Percentiles rank a stretch among this genome's conserved stretches.
Conservation (phyloP, 2,329 filamentous ascomycete genomes). For the Paracamarosporium sp. region DNA sequence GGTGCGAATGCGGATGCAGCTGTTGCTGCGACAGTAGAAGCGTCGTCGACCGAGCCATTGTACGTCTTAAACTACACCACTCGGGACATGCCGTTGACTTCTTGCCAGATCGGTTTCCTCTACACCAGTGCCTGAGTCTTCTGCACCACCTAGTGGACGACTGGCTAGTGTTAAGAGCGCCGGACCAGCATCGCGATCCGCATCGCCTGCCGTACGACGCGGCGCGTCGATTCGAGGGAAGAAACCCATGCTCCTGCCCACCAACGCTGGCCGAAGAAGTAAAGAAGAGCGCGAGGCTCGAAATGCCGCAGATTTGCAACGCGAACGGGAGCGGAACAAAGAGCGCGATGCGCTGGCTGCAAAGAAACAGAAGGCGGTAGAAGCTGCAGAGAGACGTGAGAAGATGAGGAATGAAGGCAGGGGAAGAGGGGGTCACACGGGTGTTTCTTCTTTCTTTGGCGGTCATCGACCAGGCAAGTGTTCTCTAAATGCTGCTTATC, state of each 20-base stretch:
- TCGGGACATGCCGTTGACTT: conserved; percentile 7
- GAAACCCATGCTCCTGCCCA: conserved; percentile 42
- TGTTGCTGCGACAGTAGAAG: conserved; percentile 20
- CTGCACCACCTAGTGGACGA: conserved; percentile 29
- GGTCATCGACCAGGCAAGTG: conserved; percentile 34
- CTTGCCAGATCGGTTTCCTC: conserved; percentile 19
- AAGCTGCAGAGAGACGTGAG: conserved; percentile 27
- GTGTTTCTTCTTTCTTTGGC: conserved; percentile 19
- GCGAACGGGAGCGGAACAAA: conserved; percentile 46
- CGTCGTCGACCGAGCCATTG: conserved; percentile 13
- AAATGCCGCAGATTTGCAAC: conserved; percentile 47
- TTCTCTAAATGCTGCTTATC: neutral
- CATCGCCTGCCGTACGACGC: conserved; percentile 37
- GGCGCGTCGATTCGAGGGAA: conserved; percentile 35
- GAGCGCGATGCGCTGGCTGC: conserved; percentile 40
- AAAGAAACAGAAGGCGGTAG: conserved; percentile 28
- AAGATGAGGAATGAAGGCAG: conserved; percentile 32
- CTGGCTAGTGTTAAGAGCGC: conserved; percentile 36
- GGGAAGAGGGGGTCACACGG: conserved; percentile 52
- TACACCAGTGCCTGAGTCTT: conserved; percentile 24
- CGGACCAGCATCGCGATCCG: conserved; percentile 36
- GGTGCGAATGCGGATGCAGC: conserved; percentile 16
- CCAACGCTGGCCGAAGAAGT: conserved; percentile 53
- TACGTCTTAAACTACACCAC: conserved; percentile 9
- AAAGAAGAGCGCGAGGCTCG: conserved; percentile 53